Percentiles rank a stretch among this genome's conserved stretches.
These are phyloP conservation scores for Agarophyton chilense DNA, from an alignment of 23 red algal species.

Conservation along the genomic window DNA sequence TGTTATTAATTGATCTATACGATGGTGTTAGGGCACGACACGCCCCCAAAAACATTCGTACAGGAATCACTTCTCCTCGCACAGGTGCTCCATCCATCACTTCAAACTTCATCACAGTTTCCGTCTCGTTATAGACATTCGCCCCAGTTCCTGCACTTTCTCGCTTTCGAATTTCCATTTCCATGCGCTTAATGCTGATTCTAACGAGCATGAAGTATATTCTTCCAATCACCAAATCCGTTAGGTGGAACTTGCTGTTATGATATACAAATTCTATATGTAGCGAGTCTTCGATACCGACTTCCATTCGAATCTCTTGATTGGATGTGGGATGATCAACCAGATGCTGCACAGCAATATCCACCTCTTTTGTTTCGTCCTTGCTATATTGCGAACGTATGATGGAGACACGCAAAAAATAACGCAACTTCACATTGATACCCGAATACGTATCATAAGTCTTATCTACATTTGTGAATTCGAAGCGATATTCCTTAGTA, in stretches of 20 bases:
- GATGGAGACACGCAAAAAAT: conserved; percentile 89
- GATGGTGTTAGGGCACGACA: conserved; percentile 92
- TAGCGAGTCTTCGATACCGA: conserved; percentile 96
- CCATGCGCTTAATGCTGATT: conserved; percentile 96
- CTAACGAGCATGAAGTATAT: conserved; percentile 90
- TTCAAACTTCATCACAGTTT: conserved; percentile 96
- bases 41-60: conserved; percentile 89
- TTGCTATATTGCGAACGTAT: conserved; percentile 68
- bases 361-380: conserved; percentile 68
- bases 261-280: conserved; percentile 98
- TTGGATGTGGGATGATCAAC: conserved; percentile 49
- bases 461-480: conserved; percentile 90
- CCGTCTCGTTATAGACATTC: conserved; percentile 84
- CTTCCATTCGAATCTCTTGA: conserved; percentile 85
- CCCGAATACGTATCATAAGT: conserved; percentile 95
- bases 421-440: conserved; percentile 88
- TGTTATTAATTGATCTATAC: conserved; percentile 85
- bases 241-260: conserved; percentile 81
- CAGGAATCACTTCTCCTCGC: conserved; percentile 81
- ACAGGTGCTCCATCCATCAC: conserved; percentile 93
- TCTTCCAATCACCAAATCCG: conserved; percentile 91
- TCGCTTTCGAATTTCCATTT: conserved; percentile 93
- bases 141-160: conserved; percentile 85
- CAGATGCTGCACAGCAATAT: conserved; percentile 80
- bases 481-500: conserved; percentile 69